These are phyloP conservation scores for Trichoderma koningiopsis DNA, from an alignment of 2,329 filamentous ascomycete species.

Conservation along the genomic window DNA sequence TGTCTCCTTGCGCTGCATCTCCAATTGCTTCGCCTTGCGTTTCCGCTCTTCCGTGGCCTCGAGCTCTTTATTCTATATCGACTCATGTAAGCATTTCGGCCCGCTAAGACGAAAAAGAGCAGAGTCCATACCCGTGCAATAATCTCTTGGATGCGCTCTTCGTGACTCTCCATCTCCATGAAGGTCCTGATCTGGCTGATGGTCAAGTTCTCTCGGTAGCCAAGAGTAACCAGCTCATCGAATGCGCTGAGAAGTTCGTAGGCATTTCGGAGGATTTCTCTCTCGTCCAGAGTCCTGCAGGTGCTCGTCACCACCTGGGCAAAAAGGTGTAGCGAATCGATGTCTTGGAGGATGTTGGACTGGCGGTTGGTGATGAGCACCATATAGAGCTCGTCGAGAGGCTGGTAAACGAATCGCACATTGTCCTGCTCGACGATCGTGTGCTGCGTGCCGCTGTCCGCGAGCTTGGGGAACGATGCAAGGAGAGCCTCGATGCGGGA, in stretches of 20 bases:
- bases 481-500: constrained; percentile 95
- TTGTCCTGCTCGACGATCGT: constrained; percentile 99
- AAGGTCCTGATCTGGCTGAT: constrained; percentile 99
- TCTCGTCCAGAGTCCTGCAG: constrained; percentile 93
- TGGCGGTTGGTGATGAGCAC: constrained; percentile 99
- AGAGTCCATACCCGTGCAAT: constrained; percentile 73
- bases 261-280: constrained; percentile 91
- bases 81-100: constrained; percentile 32
- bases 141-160: constrained; percentile 98
- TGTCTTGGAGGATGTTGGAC: constrained; percentile 99
- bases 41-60: constrained; percentile 98
- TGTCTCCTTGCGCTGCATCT: constrained; percentile 97
- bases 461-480: constrained; percentile 95
- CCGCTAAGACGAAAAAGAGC: background rate
- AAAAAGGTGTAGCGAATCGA: constrained; percentile 96
- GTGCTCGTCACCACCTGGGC: constrained; percentile 96
- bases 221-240: constrained; percentile 93
- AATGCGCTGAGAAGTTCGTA: constrained; percentile 96
- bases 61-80: constrained; percentile 86
- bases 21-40: constrained; percentile 96
- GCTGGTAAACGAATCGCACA: constrained; percentile 99
- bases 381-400: constrained; percentile 98
- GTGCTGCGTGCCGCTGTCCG: constrained; percentile 93
- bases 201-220: constrained; percentile 94
- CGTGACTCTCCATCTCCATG: constrained; percentile 98